A percentile compares a stretch with the other conserved stretches of the same genome.
Evolutionary conservation across 768 basidiomycete genomes (phyloP).

Genomic region (Xerocomellus amylosporus): DNA sequence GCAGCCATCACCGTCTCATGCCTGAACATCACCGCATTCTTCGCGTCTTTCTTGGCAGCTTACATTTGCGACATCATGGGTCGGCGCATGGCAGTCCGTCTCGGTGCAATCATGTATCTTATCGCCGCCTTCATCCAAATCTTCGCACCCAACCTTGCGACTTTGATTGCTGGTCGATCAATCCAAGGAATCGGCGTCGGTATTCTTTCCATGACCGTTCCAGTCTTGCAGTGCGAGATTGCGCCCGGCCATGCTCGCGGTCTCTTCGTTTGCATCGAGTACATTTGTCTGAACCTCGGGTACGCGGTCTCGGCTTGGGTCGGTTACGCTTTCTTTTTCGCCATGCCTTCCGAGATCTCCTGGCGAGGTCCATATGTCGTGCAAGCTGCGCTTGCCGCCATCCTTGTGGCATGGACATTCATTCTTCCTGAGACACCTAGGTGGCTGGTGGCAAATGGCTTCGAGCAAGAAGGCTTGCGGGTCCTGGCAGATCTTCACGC

Average conservation of each 20-base stretch:
- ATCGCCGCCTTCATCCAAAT: slow-evolving; percentile 50
- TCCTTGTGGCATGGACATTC: slow-evolving; percentile 48
- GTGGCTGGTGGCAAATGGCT: slow-evolving; percentile 55
- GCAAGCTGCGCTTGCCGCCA: slow-evolving; percentile 47
- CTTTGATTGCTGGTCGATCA: slow-evolving; percentile 41
- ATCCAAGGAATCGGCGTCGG: slow-evolving; percentile 50
- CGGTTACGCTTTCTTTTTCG: slow-evolving; percentile 49
- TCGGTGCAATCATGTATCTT: slow-evolving; percentile 49
- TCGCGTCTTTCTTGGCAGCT: slow-evolving; percentile 44
- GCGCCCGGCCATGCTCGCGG: slow-evolving; percentile 48
- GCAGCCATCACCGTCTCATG: slow-evolving; percentile 50
- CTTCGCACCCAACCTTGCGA: slow-evolving; percentile 43
- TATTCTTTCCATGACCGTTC: slow-evolving; percentile 51
- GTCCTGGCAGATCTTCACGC: slow-evolving; percentile 60
- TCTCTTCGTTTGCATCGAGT: slow-evolving; percentile 52
- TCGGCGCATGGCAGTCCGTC: slow-evolving; percentile 48
- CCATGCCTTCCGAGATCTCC: slow-evolving; percentile 43
- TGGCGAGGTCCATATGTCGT: slow-evolving; percentile 58
- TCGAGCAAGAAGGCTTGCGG: slow-evolving; percentile 46
- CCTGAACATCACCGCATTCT: slow-evolving; percentile 48
- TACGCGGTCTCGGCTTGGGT: slow-evolving; percentile 51
- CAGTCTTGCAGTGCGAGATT: slow-evolving; percentile 48
- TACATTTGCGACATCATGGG: slow-evolving; percentile 52
- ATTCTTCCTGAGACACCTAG: slow-evolving; percentile 52
- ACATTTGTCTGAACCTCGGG: slow-evolving; percentile 49